Evolutionary conservation across 768 basidiomycete genomes (phyloP).

Genomic region (Xanthoconium purpureum): DNA sequence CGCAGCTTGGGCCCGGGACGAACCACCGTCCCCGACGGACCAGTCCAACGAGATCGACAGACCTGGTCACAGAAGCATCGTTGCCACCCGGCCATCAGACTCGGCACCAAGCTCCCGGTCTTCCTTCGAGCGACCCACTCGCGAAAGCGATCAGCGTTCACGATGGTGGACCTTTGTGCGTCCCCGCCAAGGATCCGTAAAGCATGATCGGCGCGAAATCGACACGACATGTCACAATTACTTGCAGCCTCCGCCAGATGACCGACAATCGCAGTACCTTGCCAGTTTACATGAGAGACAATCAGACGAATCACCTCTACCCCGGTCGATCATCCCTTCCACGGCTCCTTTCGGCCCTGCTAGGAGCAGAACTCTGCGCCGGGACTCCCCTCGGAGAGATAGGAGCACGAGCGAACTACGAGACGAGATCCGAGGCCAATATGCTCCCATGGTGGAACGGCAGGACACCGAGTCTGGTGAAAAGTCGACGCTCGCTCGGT

Average conservation of each 20-base stretch:
- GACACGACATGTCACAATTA: not conserved
- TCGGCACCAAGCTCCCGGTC: slow-evolving; percentile 49
- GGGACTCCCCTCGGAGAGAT: slow-evolving; percentile 60
- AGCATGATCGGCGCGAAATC: slow-evolving; percentile 3
- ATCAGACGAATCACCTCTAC: slow-evolving; percentile 21
- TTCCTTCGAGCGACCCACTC: slow-evolving; percentile 33
- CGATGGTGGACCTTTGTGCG: slow-evolving; percentile 78
- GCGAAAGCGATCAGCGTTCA: slow-evolving; percentile 37
- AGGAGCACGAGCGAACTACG: slow-evolving; percentile 9
- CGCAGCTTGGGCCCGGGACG: slow-evolving; percentile 80
- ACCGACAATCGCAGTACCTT: slow-evolving; percentile 16
- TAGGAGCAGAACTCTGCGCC: slow-evolving; percentile 57
- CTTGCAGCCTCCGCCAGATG: slow-evolving; percentile 9
- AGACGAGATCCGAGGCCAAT: slow-evolving; percentile 12
- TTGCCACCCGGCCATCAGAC: slow-evolving; percentile 49
- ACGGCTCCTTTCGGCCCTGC: slow-evolving; percentile 46
- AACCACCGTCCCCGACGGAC: slow-evolving; percentile 70
- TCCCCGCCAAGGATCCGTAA: slow-evolving; percentile 40
- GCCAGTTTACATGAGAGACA: slow-evolving; percentile 12
- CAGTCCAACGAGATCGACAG: slow-evolving; percentile 36
- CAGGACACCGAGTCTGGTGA: slow-evolving; percentile 30
- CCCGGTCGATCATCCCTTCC: slow-evolving; percentile 26
- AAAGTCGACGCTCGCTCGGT: slow-evolving; percentile 27
- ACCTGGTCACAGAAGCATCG: slow-evolving; percentile 29
- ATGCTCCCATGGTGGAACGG: slow-evolving; percentile 16